Conservation (phyloP, 129 eudicot genomes). For the Glebionis coronaria region DNA sequence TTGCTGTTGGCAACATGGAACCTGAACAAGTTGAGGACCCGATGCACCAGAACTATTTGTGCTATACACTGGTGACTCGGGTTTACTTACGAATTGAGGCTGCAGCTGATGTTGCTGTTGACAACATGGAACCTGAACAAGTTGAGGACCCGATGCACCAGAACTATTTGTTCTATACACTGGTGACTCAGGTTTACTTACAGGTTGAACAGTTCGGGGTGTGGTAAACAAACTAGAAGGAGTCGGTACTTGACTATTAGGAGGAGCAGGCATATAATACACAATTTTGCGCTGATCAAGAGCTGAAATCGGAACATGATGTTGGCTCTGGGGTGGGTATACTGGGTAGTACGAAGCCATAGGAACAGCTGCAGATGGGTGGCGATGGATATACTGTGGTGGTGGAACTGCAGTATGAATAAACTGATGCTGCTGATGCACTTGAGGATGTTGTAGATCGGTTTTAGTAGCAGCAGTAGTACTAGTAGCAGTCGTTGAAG, state of each 20-base stretch:
- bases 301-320: slow-evolving; percentile 39
- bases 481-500: slow-evolving; percentile 18
- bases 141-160: slow-evolving; percentile 33
- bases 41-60: slow-evolving; percentile 39
- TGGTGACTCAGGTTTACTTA: slow-evolving; percentile 55
- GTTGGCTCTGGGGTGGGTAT: slow-evolving; percentile 56
- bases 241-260: slow-evolving; percentile 38
- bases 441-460: slow-evolving; percentile 49
- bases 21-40: slow-evolving; percentile 47
- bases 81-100: slow-evolving; percentile 47
- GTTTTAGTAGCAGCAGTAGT: slow-evolving; percentile 27
- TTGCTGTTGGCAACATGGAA: slow-evolving; percentile 44
- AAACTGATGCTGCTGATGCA: slow-evolving; percentile 63
- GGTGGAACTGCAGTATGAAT: slow-evolving; percentile 48
- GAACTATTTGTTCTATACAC: slow-evolving; percentile 50
- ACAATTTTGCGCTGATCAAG: slow-evolving; percentile 56
- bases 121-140: slow-evolving; percentile 48
- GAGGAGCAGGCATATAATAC: slow-evolving; percentile 49
- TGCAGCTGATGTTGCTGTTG: slow-evolving; percentile 43
- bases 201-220: slow-evolving; percentile 31
- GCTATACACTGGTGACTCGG: slow-evolving; percentile 54
- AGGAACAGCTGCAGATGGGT: slow-evolving; percentile 53
- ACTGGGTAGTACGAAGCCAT: slow-evolving; percentile 54
- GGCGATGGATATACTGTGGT: slow-evolving; percentile 53
- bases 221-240: slow-evolving; percentile 37